Evolutionary conservation across 768 basidiomycete species (phyloP).

Genomic region (Naganishia antarctica): DNA sequence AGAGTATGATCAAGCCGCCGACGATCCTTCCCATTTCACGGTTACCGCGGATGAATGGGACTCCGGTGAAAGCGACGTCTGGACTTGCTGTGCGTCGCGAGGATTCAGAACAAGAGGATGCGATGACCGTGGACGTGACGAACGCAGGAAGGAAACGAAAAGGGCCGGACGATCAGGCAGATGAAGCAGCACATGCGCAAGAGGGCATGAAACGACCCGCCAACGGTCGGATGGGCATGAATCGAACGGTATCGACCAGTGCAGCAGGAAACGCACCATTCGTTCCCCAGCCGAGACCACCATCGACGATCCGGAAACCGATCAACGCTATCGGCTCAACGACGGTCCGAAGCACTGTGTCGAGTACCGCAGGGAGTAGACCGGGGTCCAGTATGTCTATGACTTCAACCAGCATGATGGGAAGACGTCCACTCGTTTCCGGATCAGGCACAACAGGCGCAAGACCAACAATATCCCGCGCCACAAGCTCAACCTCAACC

Average conservation of each 20-base stretch:
- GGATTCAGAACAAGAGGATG: not conserved
- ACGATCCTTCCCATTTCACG: constrained; percentile 12
- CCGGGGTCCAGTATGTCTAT: constrained; percentile 16
- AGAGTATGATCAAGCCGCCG: constrained; percentile 18
- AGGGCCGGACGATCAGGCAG: constrained; percentile 18
- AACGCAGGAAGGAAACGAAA: constrained; percentile 9
- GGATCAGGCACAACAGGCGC: not conserved
- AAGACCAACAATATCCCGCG: not conserved
- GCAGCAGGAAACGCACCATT: constrained; percentile 4
- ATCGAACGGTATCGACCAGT: not conserved
- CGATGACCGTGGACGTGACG: not conserved
- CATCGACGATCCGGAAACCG: constrained; percentile 10
- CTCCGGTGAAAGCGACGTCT: constrained; percentile 2
- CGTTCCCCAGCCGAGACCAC: constrained; percentile 13
- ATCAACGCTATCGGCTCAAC: constrained; percentile 21
- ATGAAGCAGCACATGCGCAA: not conserved
- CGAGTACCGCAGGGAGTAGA: constrained; percentile 1
- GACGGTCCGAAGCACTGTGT: constrained; percentile 1
- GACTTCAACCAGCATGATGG: not conserved
- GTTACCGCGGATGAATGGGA: constrained; percentile 9
- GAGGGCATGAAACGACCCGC: not conserved
- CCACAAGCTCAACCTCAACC: not conserved
- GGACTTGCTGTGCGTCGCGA: not conserved
- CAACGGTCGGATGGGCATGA: not conserved
- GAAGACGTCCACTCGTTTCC: not conserved